phyloP scores from a whole-genome alignment of 1,284 basidiomycete species.

The Tilletia setariae region DNA sequence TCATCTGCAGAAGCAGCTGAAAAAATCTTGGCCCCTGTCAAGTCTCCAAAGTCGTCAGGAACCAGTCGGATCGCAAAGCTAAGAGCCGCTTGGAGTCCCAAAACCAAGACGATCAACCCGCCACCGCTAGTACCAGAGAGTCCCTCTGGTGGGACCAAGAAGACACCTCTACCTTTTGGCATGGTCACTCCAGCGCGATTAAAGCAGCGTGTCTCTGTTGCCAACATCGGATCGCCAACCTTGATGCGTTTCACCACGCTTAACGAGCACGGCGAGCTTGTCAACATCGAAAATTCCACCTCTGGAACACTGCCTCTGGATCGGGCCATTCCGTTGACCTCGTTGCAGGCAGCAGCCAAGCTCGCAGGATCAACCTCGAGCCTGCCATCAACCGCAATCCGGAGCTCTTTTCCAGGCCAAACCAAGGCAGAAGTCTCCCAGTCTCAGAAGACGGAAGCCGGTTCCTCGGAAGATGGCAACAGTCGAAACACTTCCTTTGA shows the following conservation, averaged over 20 bases:
- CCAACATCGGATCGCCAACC: slow-evolving; percentile 2
- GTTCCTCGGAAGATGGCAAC: too few relatives aligned
- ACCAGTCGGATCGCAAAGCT: slow-evolving; percentile 4
- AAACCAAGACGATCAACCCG: not conserved
- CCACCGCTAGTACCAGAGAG: not conserved
- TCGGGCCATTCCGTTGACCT: not conserved
- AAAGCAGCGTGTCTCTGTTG: slow-evolving; percentile 9
- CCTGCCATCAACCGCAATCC: not conserved
- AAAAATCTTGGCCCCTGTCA: not conserved
- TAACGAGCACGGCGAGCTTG: slow-evolving; percentile 6
- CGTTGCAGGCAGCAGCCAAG: not conserved
- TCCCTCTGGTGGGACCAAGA: not conserved
- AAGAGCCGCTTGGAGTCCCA: slow-evolving; percentile 3
- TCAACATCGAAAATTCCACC: not conserved
- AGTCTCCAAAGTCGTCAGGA: not conserved
- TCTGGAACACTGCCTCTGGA: not conserved
- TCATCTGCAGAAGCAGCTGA: too few relatives aligned
- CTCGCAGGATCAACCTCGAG: not conserved
- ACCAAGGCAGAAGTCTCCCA: too few relatives aligned
- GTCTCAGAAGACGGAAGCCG: too few relatives aligned
- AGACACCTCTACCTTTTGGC: not conserved
- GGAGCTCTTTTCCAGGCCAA: too few relatives aligned
- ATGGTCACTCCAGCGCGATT: not conserved
- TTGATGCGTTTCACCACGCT: slow-evolving; percentile 1
- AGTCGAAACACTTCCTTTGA: too few relatives aligned